Base-by-base conservation (phyloP, 805 yeast species). In the Schizosaccharomyces cryophilus region DNA sequence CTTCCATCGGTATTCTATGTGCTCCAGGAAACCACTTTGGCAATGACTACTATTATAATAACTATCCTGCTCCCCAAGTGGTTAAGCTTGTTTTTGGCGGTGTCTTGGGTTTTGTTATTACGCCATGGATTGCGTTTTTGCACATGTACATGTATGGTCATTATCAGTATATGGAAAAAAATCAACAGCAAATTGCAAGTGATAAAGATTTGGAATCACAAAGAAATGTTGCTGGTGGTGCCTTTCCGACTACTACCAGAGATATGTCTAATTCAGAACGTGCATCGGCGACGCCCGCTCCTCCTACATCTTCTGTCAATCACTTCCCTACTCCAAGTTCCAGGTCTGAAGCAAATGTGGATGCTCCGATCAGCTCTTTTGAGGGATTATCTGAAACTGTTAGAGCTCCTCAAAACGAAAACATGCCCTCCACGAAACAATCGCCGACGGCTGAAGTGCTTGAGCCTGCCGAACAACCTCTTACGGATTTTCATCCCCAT, bases 41-140 rank as follows among this genome's bases (percentile, higher is more conserved):
- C 42, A 56, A 56, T 19, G 60, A 56, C 11, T 56, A 38, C 35
- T 56, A 24, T 56, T 56, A 31, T 24, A 56, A 56, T 56, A 26
- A 56, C 45, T 56, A 26, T 56, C 60, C 60, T 15, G 29, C 38
- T 4, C 60, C 60, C n/a, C 60, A 56, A 35, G 21, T 56, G 15
- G 11, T 38, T n/a, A 56, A 56, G 38, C 47, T 56, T n/a, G 35
- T 56, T 17, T 56, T 29, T 30, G 60, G 60, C 9, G 60, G 60
- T 35, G 19, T 19, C n/a, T 9, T 31, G 45, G 60, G 60, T 26
- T 40, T 56, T 21, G 9, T 56, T 24, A 1, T 56, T 38, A 56
- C 60, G 1, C 60, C 60, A 29, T 56, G 42, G 60, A 29, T 56
- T 21, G 60, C 60, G 5, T 51, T 51, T 21, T 51, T 51, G n/a